Conservation (phyloP, 257 asterid genomes). For the Gardenia jasminoides region DNA sequence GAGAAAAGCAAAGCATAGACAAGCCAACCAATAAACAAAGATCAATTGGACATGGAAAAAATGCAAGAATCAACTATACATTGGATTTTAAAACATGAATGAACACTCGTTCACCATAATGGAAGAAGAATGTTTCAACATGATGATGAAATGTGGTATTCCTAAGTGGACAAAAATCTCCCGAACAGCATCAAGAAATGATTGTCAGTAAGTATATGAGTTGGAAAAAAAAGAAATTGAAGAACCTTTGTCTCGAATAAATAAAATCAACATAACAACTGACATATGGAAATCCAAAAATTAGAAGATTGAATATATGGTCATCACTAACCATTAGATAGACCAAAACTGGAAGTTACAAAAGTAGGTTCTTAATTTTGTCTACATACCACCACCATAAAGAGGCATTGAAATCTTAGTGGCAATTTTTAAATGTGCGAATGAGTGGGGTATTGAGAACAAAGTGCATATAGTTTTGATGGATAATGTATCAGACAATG, state of each 20-base stretch:
- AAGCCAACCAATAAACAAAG: too few species aligned
- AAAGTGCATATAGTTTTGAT: neutral
- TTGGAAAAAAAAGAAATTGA: neutral
- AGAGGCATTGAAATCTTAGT: neutral
- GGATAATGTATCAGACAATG: neutral
- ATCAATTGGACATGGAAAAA: neutral
- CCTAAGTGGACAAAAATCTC: neutral
- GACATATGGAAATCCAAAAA: constrained; percentile 5
- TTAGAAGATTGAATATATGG: neutral
- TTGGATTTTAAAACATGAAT: constrained; percentile 1
- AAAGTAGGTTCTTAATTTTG: neutral
- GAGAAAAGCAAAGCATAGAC: too few species aligned
- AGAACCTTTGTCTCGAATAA: neutral
- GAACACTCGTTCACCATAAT: constrained; percentile 6
- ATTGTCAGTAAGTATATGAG: neutral
- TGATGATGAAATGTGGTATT: neutral
- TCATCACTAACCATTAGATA: neutral
- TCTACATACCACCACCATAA: neutral
- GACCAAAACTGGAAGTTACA: neutral
- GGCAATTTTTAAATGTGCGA: neutral
- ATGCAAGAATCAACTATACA: neutral
- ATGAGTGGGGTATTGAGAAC: neutral
- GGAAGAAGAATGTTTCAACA: neutral
- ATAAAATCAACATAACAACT: neutral
- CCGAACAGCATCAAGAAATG: neutral